Percentiles rank a stretch among this genome's conserved stretches.
These are phyloP conservation scores for Eimeria nieschulzi DNA, from an alignment of 169 alveolate genomes.

Conservation along the genomic window DNA sequence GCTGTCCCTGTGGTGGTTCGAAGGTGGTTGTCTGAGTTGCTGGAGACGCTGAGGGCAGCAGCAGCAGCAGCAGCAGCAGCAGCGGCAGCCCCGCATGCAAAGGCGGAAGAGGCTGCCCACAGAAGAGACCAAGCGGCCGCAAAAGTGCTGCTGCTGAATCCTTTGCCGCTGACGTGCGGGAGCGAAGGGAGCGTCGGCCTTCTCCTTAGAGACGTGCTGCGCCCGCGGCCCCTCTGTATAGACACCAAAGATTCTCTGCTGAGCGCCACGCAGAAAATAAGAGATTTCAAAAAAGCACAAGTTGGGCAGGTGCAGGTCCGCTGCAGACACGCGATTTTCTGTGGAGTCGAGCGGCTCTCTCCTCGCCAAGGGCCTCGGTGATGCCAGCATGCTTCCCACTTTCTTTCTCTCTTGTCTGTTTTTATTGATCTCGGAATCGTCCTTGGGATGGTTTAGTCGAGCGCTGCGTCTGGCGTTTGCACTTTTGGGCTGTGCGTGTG, in stretches of 20 bases:
- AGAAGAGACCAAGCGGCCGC: neutral
- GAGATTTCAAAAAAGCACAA: neutral
- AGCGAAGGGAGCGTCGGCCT: neutral
- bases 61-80: constrained; percentile 17
- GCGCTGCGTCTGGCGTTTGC: too few relatives aligned
- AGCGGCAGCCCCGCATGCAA: neutral
- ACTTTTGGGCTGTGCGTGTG: too few relatives aligned
- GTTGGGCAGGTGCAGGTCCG: neutral
- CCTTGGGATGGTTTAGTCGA: too few relatives aligned
- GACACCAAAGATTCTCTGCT: neutral
- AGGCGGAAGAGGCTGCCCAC: neutral
- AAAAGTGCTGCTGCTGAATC: neutral
- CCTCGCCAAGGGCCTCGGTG: too few relatives aligned
- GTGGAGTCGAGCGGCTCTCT: too few relatives aligned
- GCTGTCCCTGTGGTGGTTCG: neutral
- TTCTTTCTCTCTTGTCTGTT: neutral
- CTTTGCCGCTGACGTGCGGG: constrained; percentile 6
- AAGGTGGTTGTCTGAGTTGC: neutral
- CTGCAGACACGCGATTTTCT: neutral
- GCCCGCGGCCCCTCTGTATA: constrained; percentile 9
- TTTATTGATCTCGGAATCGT: neutral
- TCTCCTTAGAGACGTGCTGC: neutral
- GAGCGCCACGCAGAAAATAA: neutral
- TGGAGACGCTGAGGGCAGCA: neutral
- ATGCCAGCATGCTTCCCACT: too few relatives aligned